phyloP scores from a whole-genome alignment of 2,329 filamentous ascomycete species.

The Aspergillus latus region DNA sequence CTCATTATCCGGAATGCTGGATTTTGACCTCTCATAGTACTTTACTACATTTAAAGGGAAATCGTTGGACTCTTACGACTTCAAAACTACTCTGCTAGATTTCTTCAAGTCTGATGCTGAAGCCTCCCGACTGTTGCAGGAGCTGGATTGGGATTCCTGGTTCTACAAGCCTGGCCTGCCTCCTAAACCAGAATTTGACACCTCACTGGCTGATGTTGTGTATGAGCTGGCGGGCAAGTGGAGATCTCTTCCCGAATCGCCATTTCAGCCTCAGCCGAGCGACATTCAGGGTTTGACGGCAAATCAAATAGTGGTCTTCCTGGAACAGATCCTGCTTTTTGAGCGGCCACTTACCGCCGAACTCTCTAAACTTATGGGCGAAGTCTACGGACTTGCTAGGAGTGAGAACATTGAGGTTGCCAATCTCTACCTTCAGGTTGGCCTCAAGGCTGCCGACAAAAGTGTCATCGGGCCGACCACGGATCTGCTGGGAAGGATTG shows the following conservation, averaged over 20 bases:
- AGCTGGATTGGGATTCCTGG: slow-evolving; percentile 84
- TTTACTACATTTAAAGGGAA: slow-evolving; percentile 82
- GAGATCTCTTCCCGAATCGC: slow-evolving; percentile 54
- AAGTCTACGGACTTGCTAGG: slow-evolving; percentile 69
- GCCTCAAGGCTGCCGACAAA: slow-evolving; percentile 70
- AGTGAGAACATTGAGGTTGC: slow-evolving; percentile 85
- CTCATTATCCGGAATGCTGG: background rate
- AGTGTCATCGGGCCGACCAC: slow-evolving; percentile 69
- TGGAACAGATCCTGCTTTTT: slow-evolving; percentile 74
- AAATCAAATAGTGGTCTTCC: slow-evolving; percentile 89
- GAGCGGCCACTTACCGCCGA: slow-evolving; percentile 62
- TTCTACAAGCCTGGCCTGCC: slow-evolving; percentile 89
- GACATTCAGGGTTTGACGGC: slow-evolving; percentile 76
- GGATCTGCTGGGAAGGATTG: slow-evolving; percentile 75
- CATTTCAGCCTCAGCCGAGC: slow-evolving; percentile 60
- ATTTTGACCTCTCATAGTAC: slow-evolving; percentile 52
- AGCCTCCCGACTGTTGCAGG: slow-evolving; percentile 60
- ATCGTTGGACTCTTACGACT: slow-evolving; percentile 90
- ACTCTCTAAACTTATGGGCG: slow-evolving; percentile 70
- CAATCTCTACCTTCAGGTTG: slow-evolving; percentile 75
- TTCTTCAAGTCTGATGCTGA: slow-evolving; percentile 74
- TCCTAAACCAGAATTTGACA: slow-evolving; percentile 88
- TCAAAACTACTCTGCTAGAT: slow-evolving; percentile 80
- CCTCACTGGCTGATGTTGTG: slow-evolving; percentile 79
- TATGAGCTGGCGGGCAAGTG: slow-evolving; percentile 81